Conservation (phyloP, 2,329 filamentous ascomycete genomes). For the Fusarium anthophilum region DNA sequence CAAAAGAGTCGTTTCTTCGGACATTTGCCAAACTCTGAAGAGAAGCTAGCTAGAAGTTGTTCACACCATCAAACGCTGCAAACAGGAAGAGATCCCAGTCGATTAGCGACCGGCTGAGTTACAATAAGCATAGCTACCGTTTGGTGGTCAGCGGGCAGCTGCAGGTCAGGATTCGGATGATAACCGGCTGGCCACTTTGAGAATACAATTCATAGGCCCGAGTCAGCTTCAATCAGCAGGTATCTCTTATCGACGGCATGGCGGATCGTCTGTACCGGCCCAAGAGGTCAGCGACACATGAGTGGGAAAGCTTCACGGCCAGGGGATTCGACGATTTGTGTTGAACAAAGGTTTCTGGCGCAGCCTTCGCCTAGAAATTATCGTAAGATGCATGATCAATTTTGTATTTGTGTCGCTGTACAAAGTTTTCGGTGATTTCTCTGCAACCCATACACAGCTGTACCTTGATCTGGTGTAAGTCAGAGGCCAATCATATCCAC, state of each 20-base stretch:
- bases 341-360: not conserved
- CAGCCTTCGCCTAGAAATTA: not conserved
- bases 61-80: not conserved
- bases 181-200: constrained; percentile 1
- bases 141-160: constrained; percentile 18
- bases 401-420: not conserved
- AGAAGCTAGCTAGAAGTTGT: not conserved
- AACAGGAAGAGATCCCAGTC: constrained; percentile 8
- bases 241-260: not conserved
- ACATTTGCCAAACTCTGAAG: not conserved
- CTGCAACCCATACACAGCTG: constrained; percentile 12
- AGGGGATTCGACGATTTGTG: not conserved
- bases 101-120: constrained; percentile 18
- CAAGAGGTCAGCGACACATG: not conserved
- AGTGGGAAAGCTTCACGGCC: not conserved
- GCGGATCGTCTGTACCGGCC: not conserved
- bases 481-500: constrained; percentile 25
- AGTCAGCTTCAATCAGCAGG: constrained; percentile 10
- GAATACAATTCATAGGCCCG: not conserved
- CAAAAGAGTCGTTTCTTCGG: not conserved
- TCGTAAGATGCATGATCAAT: not conserved
- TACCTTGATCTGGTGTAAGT: constrained; percentile 25
- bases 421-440: not conserved
- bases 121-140: constrained; percentile 9
- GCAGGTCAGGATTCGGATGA: constrained; percentile 14